Evolutionary conservation across 805 yeast genomes (phyloP), one percentile per base, ranked within the genome.

Genomic region (Sugiyamaella chiloensis): DNA sequence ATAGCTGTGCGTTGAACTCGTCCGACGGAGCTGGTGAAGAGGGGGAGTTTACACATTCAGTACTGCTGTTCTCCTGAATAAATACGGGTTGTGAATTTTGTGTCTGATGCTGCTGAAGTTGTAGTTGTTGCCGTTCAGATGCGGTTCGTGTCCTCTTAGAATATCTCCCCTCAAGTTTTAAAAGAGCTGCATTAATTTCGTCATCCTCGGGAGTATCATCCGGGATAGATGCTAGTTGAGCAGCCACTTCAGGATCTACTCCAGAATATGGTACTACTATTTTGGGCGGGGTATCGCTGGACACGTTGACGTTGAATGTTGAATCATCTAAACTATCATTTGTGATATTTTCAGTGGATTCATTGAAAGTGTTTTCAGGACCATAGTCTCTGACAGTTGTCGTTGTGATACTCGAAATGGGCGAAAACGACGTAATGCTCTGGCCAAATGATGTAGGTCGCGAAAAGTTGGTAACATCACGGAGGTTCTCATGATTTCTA

Each of bases 151-250:
- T 21, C 39, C 31, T 19, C 37, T 47, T 52, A 11, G 36, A 32
- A 30, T 58, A 58, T 4, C 72, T 78, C 0, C 96, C 98, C 65
- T 87, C 95, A 24, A 91, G 70, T 65, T 85, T 90, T 66, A 72
- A 72, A 55, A 90, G 70, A 0, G 98, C 89, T 40, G 81, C 79
- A 44, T 73, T 75, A 11, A 89, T 70, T 0, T 96, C 96, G 64
- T 87, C 86, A 14, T 75, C 79, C 24, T 74, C 78, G 35, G 76
- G 69, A 0, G 81, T 73, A 40, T 84, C 89, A 62, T 91, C 96
- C 0, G 96, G 91, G 43, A 90, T 80, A 1, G 50, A 41, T 5
- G 47, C 41, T 26, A 42, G 24, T 20, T 24, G 21, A 5, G 47
- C 47, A 19, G 44, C 50, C 5, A 29, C 27, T 4, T 14, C 42